Base-by-base conservation (phyloP, 495 filamentous ascomycete genomes). In the Penicillium arizonense region DNA sequence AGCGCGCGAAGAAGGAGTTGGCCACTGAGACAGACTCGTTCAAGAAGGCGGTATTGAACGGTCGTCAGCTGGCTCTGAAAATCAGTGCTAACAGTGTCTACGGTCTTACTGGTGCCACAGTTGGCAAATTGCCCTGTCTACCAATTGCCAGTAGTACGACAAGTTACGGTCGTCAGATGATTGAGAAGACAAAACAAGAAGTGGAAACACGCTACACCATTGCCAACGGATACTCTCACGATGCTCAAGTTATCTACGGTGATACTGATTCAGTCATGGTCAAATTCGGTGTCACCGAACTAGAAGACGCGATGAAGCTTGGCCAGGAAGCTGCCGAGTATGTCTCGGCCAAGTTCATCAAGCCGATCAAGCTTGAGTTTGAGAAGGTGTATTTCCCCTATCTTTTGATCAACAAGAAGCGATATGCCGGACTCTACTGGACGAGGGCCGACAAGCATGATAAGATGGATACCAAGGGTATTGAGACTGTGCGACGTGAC, bases 211-310 rank as follows among this genome's bases (percentile, higher is more conserved):
- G 81, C 52, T 99, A 96, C 59, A 93, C 84, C 16, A 90, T 97
- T 36, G 88, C 89, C 11, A 97, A 97, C 61, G 95, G 94, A 12
- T 97, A 97, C 70, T 81, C 82, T 3, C 89, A 97, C 65, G 89
- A 97, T 68, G 94, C 94, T 0, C 80, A 95, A 59, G 94, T 99
- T 69, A 95, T 99, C 52, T 99, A 99, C 58, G 94, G 94, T 72
- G 94, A 99, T 68, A 99, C 94, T 21, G 94, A 99, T 77, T 99
- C 94, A 6, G 94, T 99, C 68, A 99, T 99, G 94, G 94, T 99
- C 32, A 97, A 97, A 61, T 99, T 99, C 62, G 94, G 94, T 11
- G 89, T 90, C 4, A 83, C 77, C 10, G 89, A 96, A 36, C 76
- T 97, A 11, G 81, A 82, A 10, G 86, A 90, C 23, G 85, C 91